Conservation (phyloP, 2,329 filamentous ascomycete species). For the Diplodia corticola region DNA sequence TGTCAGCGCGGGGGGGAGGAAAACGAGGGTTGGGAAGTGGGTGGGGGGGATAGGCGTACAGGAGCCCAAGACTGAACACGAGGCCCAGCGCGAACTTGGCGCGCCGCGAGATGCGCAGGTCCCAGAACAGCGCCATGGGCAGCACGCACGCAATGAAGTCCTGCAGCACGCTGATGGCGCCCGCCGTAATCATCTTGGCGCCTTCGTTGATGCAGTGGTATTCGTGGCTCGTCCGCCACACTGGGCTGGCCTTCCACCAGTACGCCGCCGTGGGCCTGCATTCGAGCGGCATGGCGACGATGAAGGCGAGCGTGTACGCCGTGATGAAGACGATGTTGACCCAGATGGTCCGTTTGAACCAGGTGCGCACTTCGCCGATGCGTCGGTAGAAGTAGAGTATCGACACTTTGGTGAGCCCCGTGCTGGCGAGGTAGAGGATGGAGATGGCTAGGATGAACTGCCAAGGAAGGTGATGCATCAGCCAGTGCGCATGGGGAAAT, state of each 20-base stretch:
- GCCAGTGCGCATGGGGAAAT: neutral
- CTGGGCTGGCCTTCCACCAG: conserved; percentile 41
- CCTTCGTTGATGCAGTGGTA: conserved; percentile 42
- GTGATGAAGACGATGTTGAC: conserved; percentile 42
- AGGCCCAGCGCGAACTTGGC: conserved; percentile 49
- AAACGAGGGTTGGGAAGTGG: too few relatives aligned
- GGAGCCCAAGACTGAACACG: conserved; percentile 46
- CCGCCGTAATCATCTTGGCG: conserved; percentile 41
- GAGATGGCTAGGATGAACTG: conserved; percentile 30
- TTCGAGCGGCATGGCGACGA: conserved; percentile 36
- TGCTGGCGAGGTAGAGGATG: conserved; percentile 31
- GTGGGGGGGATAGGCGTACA: conserved; percentile 33
- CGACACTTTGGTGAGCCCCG: conserved; percentile 37
- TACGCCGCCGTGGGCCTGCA: conserved; percentile 45
- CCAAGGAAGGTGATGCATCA: too few relatives aligned
- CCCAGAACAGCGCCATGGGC: conserved; percentile 47
- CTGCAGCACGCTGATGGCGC: conserved; percentile 41
- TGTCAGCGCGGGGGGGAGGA: neutral
- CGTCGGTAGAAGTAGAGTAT: conserved; percentile 46
- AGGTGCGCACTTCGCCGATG: conserved; percentile 37
- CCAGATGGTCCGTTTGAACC: conserved; percentile 42
- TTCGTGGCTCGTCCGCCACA: conserved; percentile 34
- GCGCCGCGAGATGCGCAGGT: conserved; percentile 44
- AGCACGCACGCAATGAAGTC: conserved; percentile 45
- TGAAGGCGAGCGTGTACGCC: conserved; percentile 42